phyloP scores from a whole-genome alignment of 2,329 filamentous ascomycete species.

The Paramyrothecium roridum region DNA sequence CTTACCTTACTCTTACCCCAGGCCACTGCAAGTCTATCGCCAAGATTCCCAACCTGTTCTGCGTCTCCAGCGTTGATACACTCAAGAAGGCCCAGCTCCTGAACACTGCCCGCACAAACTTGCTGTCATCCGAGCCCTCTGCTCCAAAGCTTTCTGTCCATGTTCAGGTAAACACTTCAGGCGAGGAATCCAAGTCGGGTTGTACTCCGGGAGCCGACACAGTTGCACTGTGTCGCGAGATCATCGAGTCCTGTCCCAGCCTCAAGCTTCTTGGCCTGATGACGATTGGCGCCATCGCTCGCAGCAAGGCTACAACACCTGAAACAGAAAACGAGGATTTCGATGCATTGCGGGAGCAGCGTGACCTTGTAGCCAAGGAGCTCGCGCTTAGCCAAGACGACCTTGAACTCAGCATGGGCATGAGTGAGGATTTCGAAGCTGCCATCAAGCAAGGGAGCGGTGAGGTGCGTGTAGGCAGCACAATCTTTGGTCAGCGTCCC shows the following conservation, averaged over 20 bases:
- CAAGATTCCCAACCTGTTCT: constrained; percentile 84
- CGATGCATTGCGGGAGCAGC: constrained; percentile 60
- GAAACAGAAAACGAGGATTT: constrained; percentile 95
- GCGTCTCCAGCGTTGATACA: constrained; percentile 86
- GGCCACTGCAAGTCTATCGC: constrained; percentile 90
- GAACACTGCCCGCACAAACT: constrained; percentile 68
- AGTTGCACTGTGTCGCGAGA: constrained; percentile 63
- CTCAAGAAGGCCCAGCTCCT: constrained; percentile 83
- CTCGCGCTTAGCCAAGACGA: constrained; percentile 39
- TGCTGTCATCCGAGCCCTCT: constrained; percentile 38
- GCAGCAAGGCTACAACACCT: constrained; percentile 68
- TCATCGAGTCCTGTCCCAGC: constrained; percentile 68
- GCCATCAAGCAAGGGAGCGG: constrained; percentile 80
- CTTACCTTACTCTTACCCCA: constrained; percentile 18
- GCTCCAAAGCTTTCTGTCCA: constrained; percentile 63
- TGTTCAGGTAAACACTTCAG: constrained; percentile 94
- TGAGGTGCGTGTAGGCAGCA: constrained; percentile 90
- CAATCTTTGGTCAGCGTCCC: constrained; percentile 85
- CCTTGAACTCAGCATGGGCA: constrained; percentile 96
- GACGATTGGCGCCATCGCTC: constrained; percentile 94
- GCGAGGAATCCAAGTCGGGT: constrained; percentile 82
- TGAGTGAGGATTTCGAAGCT: constrained; percentile 94
- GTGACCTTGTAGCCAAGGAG: constrained; percentile 64
- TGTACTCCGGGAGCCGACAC: constrained; percentile 64
- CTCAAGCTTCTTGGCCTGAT: constrained; percentile 80